Base-by-base conservation (phyloP, 441 rosid species). In the Pelargonium australe region DNA sequence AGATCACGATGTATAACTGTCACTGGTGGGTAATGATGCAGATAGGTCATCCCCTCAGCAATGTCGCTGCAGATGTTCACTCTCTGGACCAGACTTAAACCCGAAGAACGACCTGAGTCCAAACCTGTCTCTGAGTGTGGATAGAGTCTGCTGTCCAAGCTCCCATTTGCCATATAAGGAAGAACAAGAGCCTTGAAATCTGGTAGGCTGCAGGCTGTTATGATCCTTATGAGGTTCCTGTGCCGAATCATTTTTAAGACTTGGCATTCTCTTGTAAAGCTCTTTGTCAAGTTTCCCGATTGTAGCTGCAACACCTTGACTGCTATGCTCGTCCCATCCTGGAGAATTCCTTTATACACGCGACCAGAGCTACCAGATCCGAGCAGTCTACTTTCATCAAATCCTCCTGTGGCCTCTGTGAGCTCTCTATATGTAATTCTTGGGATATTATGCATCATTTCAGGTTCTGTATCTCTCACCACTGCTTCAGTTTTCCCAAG, bases 371-470 rank as follows among this genome's bases (percentile, higher is more conserved):
- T 69, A 16, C 86, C 86, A 7, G 81, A 71, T 37, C 84, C 84
- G 5, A 83, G 55, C 14, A 80, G 72, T 31, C 70, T 72, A 20
- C 53, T 60, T 17, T 71, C 69, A 64, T 78, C 75, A 61, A 83
- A 83, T 11, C 75, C 80, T 34, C 57, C 72, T 0, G 81, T 83
- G 62, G 84, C 82, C 20, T 80, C 77, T 5, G 62, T 69, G 68
- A 82, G 67, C 58, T 78, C 79, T 62, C 64, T 82, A 65, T 85
- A 79, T 6, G 93, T 80, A 57, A 86, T 79, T 74, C 88, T 83
- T 19, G 87, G 88, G 72, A 80, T 79, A 41, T 75, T 77, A 17
- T 37, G 72, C 44, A 31, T 60, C 49, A 74, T 25, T 13, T 78
- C 76, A 3, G 71, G 74, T 1, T 73, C 45, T 20, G 14, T 55